Evolutionary conservation across 2,329 filamentous ascomycete species (phyloP).

Genomic region (Ustulina deusta): DNA sequence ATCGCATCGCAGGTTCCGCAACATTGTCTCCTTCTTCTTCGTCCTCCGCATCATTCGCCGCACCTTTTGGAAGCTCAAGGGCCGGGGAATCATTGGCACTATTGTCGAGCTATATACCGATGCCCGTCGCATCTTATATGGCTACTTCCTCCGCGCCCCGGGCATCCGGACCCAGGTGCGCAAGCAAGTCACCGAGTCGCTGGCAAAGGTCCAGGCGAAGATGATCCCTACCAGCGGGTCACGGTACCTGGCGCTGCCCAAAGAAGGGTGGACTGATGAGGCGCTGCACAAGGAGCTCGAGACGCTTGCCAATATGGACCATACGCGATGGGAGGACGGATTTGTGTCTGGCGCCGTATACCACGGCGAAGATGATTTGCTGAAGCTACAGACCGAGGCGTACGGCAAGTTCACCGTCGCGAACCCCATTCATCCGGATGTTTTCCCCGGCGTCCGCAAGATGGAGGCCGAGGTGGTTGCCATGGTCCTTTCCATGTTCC

Average conservation of each 20-base stretch:
- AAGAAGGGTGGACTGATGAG: constrained; percentile 84
- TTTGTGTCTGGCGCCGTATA: constrained; percentile 95
- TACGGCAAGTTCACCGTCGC: constrained; percentile 94
- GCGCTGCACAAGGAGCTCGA: constrained; percentile 83
- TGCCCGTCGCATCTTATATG: constrained; percentile 80
- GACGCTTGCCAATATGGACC: constrained; percentile 84
- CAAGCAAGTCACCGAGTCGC: constrained; percentile 82
- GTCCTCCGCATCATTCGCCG: constrained; percentile 84
- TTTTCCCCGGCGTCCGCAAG: constrained; percentile 97
- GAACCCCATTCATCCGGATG: constrained; percentile 97
- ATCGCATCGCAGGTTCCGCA: constrained; percentile 73
- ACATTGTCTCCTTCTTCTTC: constrained; percentile 90
- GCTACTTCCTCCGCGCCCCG: constrained; percentile 85
- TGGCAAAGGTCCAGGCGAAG: constrained; percentile 85
- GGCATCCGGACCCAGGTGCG: constrained; percentile 89
- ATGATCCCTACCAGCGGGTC: constrained; percentile 80
- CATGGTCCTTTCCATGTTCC: constrained; percentile 92
- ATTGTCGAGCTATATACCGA: constrained; percentile 78
- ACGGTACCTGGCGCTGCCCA: constrained; percentile 81
- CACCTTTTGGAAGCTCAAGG: constrained; percentile 84
- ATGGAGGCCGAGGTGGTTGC: constrained; percentile 99
- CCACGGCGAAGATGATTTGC: constrained; percentile 85
- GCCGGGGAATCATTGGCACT: constrained; percentile 87
- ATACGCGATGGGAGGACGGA: constrained; percentile 97
- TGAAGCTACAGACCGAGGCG: constrained; percentile 89